Base-by-base conservation (phyloP, 208 protist species). In the Strigomonas culicis region DNA sequence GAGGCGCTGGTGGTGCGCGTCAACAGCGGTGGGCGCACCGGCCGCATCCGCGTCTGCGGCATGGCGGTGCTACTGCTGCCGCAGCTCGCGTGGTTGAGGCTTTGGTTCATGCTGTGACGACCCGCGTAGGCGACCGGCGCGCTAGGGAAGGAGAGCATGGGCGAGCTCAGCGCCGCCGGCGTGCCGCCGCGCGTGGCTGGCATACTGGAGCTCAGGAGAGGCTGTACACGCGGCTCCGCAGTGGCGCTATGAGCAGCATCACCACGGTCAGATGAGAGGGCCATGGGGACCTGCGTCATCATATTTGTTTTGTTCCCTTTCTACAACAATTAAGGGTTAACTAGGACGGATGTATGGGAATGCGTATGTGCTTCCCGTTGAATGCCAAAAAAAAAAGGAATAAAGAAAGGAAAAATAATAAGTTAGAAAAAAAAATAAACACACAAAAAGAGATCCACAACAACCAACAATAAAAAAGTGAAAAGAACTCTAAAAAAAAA, bases 351-450 rank as follows among this genome's bases (percentile, higher is more conserved):
- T 6, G 36, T 17, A 41, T 41, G 36, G 6, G 36, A 17, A 41
- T 41, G 36, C 6, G 13, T 41, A 41, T 31, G 47, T 47, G 47
- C 28, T 52, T 63, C 3, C 19, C 24, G 8, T 34, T 27, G 11
- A 47, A 61, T 17, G 17, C 6, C 6, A 53, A 27, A 36, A 31
- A n/a, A 52, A 55, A 19, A 52, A 31, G 24, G 59, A 4, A 22
- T 39, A 27, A 17, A 4, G 1, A n/a, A 22, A 50, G 31, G 34
- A 4, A 68, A 68, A 68, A 39, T 1, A 24, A 55, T 6, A 19
- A 70, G 13, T 31, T 51, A 65, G 31, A 52, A 57, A 65, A 55
- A 6, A 30, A 50, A 51, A 63, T 25, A 50, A 63, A 50, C 25
- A n/a, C 4, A 50, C 11, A 31, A 50, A 21, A 8, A 50, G 10